Conservation (phyloP, 1,284 basidiomycete genomes). For the Butyriboletus appendiculatus region DNA sequence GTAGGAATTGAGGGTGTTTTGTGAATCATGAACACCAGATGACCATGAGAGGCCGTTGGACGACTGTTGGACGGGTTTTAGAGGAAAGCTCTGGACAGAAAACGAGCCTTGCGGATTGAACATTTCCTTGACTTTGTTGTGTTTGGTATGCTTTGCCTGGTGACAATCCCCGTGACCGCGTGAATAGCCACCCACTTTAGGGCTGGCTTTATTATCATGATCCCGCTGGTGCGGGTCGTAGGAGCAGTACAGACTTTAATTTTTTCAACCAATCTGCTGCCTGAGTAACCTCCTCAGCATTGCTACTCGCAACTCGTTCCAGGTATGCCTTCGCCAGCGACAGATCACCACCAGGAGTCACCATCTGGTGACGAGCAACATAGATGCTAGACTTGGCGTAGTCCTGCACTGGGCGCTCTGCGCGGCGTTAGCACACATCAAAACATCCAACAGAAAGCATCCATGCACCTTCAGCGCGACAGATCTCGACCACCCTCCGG, state of each 20-base stretch:
- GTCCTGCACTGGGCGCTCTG: conserved; percentile 69
- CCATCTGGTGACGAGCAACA: conserved; percentile 77
- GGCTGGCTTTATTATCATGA: conserved; percentile 31
- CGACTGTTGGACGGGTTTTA: conserved; percentile 18
- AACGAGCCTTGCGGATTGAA: conserved; percentile 47
- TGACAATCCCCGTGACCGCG: conserved; percentile 45
- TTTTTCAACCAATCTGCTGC: conserved; percentile 66
- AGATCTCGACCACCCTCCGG: conserved; percentile 74
- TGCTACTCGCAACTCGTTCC: conserved; percentile 71
- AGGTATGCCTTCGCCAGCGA: conserved; percentile 65
- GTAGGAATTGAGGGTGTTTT: conserved; percentile 21
- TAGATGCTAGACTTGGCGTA: conserved; percentile 80
- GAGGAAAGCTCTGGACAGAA: conserved; percentile 35
- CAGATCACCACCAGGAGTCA: conserved; percentile 60
- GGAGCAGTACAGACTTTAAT: conserved; percentile 41
- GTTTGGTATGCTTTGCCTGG: conserved; percentile 49
- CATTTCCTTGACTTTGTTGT: conserved; percentile 60
- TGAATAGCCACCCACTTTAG: conserved; percentile 37
- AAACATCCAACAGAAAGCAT: conserved; percentile 8
- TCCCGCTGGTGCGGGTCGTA: conserved; percentile 16
- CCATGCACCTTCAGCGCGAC: conserved; percentile 49
- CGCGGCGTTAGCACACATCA: conserved; percentile 11
- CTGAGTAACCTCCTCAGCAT: conserved; percentile 69
- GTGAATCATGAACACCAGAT: conserved; percentile 5
- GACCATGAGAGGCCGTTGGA: conserved; percentile 2